These are phyloP conservation scores for Cubamyces lactineus DNA, from an alignment of 768 basidiomycete genomes.

Conservation along the genomic window DNA sequence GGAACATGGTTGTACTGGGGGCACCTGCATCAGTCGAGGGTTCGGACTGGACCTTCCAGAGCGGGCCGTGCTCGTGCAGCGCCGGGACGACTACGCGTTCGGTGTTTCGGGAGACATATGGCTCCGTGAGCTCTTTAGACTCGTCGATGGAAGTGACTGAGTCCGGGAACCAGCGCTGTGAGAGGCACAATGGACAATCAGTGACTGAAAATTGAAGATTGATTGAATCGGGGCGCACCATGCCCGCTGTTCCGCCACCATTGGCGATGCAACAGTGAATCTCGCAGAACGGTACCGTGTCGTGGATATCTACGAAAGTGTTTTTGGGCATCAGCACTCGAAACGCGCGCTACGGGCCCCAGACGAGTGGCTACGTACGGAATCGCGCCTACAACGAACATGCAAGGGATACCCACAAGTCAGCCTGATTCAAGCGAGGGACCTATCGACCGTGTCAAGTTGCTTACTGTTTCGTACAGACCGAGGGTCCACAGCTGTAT, in stretches of 20 bases:
- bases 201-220: no score
- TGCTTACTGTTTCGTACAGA: neutral
- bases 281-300: neutral
- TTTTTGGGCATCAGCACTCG: neutral
- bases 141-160: neutral
- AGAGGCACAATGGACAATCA: no score
- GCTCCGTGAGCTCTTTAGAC: neutral
- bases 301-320: neutral
- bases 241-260: no score
- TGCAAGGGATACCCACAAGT: neutral
- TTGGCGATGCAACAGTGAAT: no score
- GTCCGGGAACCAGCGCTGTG: no score
- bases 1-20: no score
- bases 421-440: neutral
- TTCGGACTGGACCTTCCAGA: neutral
- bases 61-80: neutral
- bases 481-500: constrained; percentile 34
- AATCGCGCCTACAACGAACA: neutral
- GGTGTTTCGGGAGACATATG: neutral
- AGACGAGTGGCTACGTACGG: neutral
- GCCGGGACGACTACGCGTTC: no score
- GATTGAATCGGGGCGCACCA: no score
- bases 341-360: no score
- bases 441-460: neutral
- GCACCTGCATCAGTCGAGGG: neutral